These are phyloP conservation scores for Wallacemonas sp. DNA, from an alignment of 208 protist species.

Conservation along the genomic window DNA sequence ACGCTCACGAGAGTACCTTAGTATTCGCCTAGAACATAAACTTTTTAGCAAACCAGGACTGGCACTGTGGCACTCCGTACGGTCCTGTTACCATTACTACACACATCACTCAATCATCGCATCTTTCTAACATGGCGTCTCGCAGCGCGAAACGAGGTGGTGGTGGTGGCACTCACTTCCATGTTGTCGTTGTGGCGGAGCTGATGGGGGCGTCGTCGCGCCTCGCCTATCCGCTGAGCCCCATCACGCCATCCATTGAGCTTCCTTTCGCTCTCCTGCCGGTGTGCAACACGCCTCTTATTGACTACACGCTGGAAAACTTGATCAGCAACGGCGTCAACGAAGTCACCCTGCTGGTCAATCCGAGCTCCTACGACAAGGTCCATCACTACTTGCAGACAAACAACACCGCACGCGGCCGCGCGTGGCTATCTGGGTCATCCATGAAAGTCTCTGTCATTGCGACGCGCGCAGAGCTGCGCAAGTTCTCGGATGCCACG, in stretches of 20 bases:
- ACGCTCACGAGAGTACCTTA: too few species aligned
- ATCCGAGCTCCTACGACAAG: slow-evolving; percentile 36
- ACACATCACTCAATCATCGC: too few species aligned
- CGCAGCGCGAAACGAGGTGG: slow-evolving; percentile 4
- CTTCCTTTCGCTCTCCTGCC: slow-evolving; percentile 81
- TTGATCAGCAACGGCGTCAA: slow-evolving; percentile 73
- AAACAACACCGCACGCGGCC: slow-evolving; percentile 52
- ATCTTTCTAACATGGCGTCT: neutral
- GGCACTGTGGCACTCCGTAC: too few species aligned
- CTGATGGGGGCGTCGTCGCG: slow-evolving; percentile 9
- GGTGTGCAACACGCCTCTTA: slow-evolving; percentile 83
- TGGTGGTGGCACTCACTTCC: neutral
- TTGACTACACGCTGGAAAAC: slow-evolving; percentile 89
- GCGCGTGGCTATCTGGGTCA: slow-evolving; percentile 65
- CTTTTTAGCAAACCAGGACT: too few species aligned
- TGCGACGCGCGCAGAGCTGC: slow-evolving; percentile 51
- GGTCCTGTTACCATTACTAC: too few species aligned
- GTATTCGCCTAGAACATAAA: too few species aligned
- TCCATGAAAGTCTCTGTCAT: slow-evolving; percentile 70
- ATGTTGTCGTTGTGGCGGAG: slow-evolving; percentile 4
- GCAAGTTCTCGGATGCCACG: slow-evolving; percentile 51
- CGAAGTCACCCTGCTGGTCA: slow-evolving; percentile 71
- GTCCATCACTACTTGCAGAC: slow-evolving; percentile 57
- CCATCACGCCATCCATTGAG: slow-evolving; percentile 49
- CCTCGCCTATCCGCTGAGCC: slow-evolving; percentile 45